These are phyloP conservation scores for Fusarium poae DNA, from an alignment of 2,329 filamentous ascomycete genomes.

Conservation along the genomic window DNA sequence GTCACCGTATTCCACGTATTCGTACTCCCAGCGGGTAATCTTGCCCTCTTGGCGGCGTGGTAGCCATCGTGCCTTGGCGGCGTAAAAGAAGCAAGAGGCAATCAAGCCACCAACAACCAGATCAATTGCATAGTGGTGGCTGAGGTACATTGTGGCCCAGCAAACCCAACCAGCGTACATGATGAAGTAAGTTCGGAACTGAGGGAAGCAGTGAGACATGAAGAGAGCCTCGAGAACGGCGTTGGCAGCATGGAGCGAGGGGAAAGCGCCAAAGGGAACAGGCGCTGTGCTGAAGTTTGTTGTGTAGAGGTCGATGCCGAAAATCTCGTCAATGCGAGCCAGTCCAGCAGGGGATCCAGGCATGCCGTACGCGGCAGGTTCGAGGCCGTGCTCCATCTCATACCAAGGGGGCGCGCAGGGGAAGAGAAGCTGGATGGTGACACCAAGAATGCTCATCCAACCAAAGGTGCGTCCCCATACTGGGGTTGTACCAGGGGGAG, in stretches of 20 bases:
- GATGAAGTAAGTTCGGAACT: constrained; percentile 82
- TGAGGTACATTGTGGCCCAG: constrained; percentile 99
- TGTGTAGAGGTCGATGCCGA: constrained; percentile 93
- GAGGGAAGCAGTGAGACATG: constrained; percentile 92
- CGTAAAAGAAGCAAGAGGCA: constrained; percentile 84
- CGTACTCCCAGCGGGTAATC: constrained; percentile 92
- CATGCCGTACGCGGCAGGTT: constrained; percentile 93
- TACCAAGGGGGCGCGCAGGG: constrained; percentile 98
- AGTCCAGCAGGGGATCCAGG: constrained; percentile 89
- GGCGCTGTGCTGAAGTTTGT: constrained; percentile 91
- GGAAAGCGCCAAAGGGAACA: constrained; percentile 94
- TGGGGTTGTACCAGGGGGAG: constrained; percentile 84
- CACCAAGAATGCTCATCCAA: constrained; percentile 90
- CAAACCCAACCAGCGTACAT: constrained; percentile 92
- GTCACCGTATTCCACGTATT: constrained; percentile 89
- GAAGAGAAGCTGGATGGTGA: constrained; percentile 89
- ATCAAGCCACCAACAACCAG: constrained; percentile 87
- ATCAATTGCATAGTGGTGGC: constrained; percentile 96
- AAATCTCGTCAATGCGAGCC: constrained; percentile 87
- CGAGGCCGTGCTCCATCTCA: constrained; percentile 90
- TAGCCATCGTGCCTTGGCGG: constrained; percentile 82
- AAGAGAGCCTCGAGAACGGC: constrained; percentile 92
- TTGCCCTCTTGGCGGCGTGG: constrained; percentile 88
- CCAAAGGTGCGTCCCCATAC: constrained; percentile 90
- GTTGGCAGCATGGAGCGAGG: constrained; percentile 89